Evolutionary conservation across 2,329 filamentous ascomycete genomes (phyloP).

Genomic region (Cephalotrichum gorgonifer): DNA sequence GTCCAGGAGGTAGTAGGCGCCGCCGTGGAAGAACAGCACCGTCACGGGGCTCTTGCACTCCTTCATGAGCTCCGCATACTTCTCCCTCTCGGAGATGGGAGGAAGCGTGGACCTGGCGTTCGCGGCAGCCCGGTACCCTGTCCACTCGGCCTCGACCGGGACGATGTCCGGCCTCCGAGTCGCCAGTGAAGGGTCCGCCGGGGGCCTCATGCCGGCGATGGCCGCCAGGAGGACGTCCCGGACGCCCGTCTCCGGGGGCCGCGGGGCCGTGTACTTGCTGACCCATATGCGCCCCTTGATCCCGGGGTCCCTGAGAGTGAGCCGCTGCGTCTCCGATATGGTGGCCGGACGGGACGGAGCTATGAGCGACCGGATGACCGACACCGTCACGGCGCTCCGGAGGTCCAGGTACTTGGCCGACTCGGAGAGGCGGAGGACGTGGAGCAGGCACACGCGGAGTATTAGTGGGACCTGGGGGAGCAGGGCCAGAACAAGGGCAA

Average conservation of each 20-base stretch:
- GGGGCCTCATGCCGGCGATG: slow-evolving; percentile 41
- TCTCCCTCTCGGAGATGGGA: slow-evolving; percentile 48
- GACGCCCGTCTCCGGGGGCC: slow-evolving; percentile 44
- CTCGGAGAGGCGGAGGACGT: slow-evolving; percentile 57
- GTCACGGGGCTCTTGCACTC: slow-evolving; percentile 55
- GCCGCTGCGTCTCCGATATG: slow-evolving; percentile 52
- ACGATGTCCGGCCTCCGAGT: slow-evolving; percentile 28
- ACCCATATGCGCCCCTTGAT: slow-evolving; percentile 79
- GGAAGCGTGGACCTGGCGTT: slow-evolving; percentile 39
- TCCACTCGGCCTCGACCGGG: slow-evolving; percentile 65
- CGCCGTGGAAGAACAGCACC: slow-evolving; percentile 66
- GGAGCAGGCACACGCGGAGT: slow-evolving; percentile 49
- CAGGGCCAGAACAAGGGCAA: background rate
- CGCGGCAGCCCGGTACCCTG: slow-evolving; percentile 52
- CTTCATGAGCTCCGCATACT: slow-evolving; percentile 56
- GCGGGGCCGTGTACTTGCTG: slow-evolving; percentile 54
- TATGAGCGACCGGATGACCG: slow-evolving; percentile 55
- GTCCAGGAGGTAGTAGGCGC: slow-evolving; percentile 64
- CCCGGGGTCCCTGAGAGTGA: slow-evolving; percentile 51
- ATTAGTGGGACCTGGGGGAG: slow-evolving; percentile 41
- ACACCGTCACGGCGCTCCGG: slow-evolving; percentile 60
- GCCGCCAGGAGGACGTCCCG: slow-evolving; percentile 47
- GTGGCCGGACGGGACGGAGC: slow-evolving; percentile 31
- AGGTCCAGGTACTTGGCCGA: slow-evolving; percentile 70
- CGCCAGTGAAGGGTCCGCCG: slow-evolving; percentile 12